Conservation (phyloP, 164 flowering plant genomes). For the Sextonia rubra region DNA sequence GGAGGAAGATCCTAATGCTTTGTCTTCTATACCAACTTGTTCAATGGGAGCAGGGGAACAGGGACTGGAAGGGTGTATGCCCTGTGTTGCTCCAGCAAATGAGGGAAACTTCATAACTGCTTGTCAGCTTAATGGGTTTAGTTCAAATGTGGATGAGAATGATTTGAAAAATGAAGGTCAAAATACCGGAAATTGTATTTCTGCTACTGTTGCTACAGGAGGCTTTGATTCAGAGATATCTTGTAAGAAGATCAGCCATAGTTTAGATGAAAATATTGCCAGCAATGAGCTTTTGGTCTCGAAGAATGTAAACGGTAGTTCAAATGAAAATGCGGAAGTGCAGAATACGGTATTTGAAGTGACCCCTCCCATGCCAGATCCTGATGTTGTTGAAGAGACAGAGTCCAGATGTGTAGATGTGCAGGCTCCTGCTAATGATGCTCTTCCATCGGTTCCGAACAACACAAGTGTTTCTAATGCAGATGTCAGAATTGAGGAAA, state of each 20-base stretch:
- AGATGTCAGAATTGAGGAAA: constrained; percentile 16
- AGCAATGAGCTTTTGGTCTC: constrained; percentile 29
- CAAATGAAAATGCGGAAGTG: constrained; percentile 33
- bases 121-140: constrained; percentile 34
- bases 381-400: constrained; percentile 23
- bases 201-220: constrained; percentile 26
- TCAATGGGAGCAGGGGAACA: constrained; percentile 23
- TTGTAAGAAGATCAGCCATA: constrained; percentile 32
- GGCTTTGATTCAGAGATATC: constrained; percentile 60
- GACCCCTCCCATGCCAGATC: constrained; percentile 16
- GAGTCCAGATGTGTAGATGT: constrained; percentile 26
- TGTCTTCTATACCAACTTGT: constrained; percentile 18
- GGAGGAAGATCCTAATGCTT: not conserved
- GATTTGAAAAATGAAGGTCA: constrained; percentile 28
- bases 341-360: constrained; percentile 25
- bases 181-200: constrained; percentile 9
- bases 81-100: constrained; percentile 21
- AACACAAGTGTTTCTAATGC: constrained; percentile 23
- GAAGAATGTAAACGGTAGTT: constrained; percentile 21
- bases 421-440: constrained; percentile 14
- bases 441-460: not conserved
- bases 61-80: constrained; percentile 28
- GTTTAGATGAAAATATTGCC: constrained; percentile 40
- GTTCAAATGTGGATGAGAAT: constrained; percentile 25
- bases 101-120: constrained; percentile 29